These are phyloP conservation scores for Ottelia alismoides DNA, from an alignment of 106 monocot species.

Conservation along the genomic window DNA sequence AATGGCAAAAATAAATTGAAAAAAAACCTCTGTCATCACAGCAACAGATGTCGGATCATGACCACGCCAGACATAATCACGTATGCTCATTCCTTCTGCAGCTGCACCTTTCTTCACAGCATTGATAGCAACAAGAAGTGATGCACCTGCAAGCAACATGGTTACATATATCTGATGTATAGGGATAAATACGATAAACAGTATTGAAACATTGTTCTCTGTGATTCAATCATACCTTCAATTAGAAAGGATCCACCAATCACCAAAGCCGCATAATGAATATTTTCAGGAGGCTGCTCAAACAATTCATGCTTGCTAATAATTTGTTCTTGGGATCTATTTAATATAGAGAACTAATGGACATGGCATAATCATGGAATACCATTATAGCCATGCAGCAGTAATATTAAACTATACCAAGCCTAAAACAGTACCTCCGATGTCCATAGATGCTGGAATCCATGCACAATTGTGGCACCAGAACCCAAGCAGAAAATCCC, in stretches of 20 bases:
- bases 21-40: constrained; percentile 99
- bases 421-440: constrained; percentile 36
- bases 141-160: constrained; percentile 46
- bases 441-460: constrained; percentile 82
- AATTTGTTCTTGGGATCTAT: no score
- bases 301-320: constrained; percentile 2
- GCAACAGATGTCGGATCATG: constrained; percentile 99
- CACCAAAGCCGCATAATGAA: constrained; percentile 95
- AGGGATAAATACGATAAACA: background rate
- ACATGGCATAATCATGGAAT: no score
- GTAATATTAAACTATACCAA: background rate
- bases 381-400: no score
- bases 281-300: constrained; percentile 84
- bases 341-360: no score
- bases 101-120: constrained; percentile 98
- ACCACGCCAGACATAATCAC: constrained; percentile 95
- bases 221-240: constrained; percentile 83
- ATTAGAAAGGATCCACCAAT: constrained; percentile 96
- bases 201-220: background rate
- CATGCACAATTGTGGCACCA: constrained; percentile 97
- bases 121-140: constrained; percentile 90
- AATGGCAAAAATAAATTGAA: no score
- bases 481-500: constrained; percentile 99
- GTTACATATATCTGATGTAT: background rate
- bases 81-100: constrained; percentile 83